Percentiles rank a stretch among this genome's conserved stretches.
Conservation (phyloP, 2,329 filamentous ascomycete species). For the Aureobasidium sp. region DNA sequence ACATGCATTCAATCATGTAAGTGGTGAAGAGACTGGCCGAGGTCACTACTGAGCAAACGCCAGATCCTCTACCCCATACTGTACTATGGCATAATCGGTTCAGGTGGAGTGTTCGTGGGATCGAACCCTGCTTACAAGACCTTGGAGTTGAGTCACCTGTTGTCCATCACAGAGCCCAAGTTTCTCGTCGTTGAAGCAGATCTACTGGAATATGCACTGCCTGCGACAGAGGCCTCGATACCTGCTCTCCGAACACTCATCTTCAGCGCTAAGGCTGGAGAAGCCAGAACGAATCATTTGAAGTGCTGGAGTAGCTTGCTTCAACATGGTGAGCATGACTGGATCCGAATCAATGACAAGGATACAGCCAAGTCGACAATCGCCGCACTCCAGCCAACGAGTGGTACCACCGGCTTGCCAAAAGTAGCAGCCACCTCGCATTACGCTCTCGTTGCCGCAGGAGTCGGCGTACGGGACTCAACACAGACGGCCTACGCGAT, state of each 20-base stretch:
- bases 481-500: neutral
- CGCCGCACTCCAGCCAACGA: constrained; percentile 29
- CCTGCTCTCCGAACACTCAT: neutral
- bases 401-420: constrained; percentile 33
- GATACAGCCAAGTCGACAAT: constrained; percentile 22
- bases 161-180: constrained; percentile 38
- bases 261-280: neutral
- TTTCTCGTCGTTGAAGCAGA: constrained; percentile 35
- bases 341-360: constrained; percentile 1
- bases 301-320: neutral
- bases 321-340: neutral
- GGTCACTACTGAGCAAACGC: neutral
- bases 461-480: neutral
- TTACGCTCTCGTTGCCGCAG: constrained; percentile 25
- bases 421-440: constrained; percentile 36
- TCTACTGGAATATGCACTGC: neutral
- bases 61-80: constrained; percentile 39
- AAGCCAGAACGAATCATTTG: neutral
- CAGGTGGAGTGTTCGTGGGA: constrained; percentile 44
- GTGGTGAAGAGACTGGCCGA: too few relatives aligned
- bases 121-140: constrained; percentile 43
- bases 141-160: constrained; percentile 43
- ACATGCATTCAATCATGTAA: constrained; percentile 31
- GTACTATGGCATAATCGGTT: constrained; percentile 44
- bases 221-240: neutral